Percentiles rank a stretch among this genome's conserved stretches.
Conservation (phyloP, 805 yeast genomes). For the Candida quercuum region DNA sequence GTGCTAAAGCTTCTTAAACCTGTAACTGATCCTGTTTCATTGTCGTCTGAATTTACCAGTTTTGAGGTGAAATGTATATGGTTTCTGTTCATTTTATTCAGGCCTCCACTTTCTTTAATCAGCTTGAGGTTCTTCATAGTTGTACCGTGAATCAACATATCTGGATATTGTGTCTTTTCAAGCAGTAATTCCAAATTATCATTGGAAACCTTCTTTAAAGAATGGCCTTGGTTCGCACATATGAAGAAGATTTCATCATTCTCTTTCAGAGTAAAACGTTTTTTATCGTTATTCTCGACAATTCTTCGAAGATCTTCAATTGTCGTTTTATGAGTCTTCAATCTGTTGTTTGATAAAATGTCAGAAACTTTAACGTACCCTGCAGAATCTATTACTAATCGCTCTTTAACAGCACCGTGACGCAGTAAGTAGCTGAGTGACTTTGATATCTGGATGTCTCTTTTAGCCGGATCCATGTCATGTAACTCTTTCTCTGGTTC, state of each 20-base stretch:
- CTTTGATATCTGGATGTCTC: slow-evolving; percentile 62
- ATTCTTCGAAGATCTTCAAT: slow-evolving; percentile 52
- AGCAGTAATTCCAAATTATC: slow-evolving; percentile 35
- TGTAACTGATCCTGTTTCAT: slow-evolving; percentile 45
- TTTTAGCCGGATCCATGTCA: slow-evolving; percentile 18
- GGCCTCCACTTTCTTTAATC: slow-evolving; percentile 50
- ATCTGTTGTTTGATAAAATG: slow-evolving; percentile 49
- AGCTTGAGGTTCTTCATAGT: slow-evolving; percentile 37
- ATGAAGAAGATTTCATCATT: slow-evolving; percentile 32
- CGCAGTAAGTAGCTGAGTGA: slow-evolving; percentile 71
- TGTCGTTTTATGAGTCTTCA: slow-evolving; percentile 53
- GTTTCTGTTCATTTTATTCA: slow-evolving; percentile 66
- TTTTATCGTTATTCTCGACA: slow-evolving; percentile 63
- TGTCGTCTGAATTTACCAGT: slow-evolving; percentile 26
- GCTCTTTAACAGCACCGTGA: slow-evolving; percentile 78
- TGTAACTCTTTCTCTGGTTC: neutral
- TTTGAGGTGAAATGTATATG: slow-evolving; percentile 84
- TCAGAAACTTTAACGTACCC: slow-evolving; percentile 61
- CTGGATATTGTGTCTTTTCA: slow-evolving; percentile 39
- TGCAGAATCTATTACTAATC: slow-evolving; percentile 51
- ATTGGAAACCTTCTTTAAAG: slow-evolving; percentile 42
- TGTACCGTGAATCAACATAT: slow-evolving; percentile 76
- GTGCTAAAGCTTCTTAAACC: slow-evolving; percentile 62
- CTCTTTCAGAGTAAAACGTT: slow-evolving; percentile 51
- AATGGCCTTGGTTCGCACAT: slow-evolving; percentile 96